These are phyloP conservation scores for Fulvia fulva DNA, from an alignment of 2,329 filamentous ascomycete species.

Conservation along the genomic window DNA sequence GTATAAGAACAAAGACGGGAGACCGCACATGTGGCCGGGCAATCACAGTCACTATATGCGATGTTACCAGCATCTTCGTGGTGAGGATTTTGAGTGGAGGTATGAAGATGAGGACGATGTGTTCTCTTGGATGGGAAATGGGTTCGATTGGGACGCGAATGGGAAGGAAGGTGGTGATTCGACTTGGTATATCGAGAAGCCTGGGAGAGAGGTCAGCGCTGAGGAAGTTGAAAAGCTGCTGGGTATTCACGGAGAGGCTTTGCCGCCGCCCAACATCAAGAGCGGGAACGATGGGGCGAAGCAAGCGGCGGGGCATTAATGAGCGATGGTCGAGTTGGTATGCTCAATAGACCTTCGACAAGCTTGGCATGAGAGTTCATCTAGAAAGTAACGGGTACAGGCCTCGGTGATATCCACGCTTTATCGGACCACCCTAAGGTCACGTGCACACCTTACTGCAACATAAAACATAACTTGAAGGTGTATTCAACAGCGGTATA, in stretches of 20 bases:
- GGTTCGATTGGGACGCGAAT: slow-evolving; percentile 11
- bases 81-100: slow-evolving; percentile 19
- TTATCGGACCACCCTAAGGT: no score
- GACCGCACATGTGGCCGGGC: slow-evolving; percentile 18
- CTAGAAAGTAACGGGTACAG: no score
- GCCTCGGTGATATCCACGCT: no score
- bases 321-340: no score
- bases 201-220: background rate
- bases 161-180: slow-evolving; percentile 12
- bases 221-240: slow-evolving; percentile 15
- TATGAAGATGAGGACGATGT: slow-evolving; percentile 21
- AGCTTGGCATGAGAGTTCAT: no score
- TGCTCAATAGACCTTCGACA: no score
- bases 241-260: slow-evolving; percentile 4
- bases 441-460: no score
- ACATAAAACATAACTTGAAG: no score
- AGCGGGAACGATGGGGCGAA: background rate
- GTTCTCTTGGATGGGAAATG: slow-evolving; percentile 21
- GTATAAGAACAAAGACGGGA: slow-evolving; percentile 16
- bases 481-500: no score
- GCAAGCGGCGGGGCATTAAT: background rate
- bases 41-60: slow-evolving; percentile 13
- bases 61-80: slow-evolving; percentile 11
- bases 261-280: background rate
- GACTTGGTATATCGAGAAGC: slow-evolving; percentile 19